Base-by-base conservation (phyloP, 2,329 filamentous ascomycete species). In the Nemania diffusa region DNA sequence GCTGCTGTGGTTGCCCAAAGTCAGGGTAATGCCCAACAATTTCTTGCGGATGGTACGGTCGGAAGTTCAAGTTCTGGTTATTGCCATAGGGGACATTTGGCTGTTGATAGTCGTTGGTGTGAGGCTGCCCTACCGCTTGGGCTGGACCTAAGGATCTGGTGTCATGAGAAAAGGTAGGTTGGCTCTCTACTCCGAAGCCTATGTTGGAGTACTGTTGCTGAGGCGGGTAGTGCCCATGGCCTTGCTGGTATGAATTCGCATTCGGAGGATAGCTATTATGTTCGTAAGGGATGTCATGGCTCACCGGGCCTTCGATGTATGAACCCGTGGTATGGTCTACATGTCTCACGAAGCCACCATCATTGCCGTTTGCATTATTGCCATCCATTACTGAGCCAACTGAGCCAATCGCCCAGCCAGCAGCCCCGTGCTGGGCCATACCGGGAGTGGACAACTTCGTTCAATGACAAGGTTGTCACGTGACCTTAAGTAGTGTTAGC, bases 391-490 rank as follows among this genome's bases (percentile, higher is more conserved):
- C 61, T 44, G 65, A 57, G 58, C 56, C 65, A 22, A 42, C 62
- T 51, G 62, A 50, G 24, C 52, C 56, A 20, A 66, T 57, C 3
- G 57, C n/a, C 65, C 65, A 70, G 65, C 60, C 65, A 44, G 62
- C 27, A 44, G 68, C 57, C 32, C 62, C 58, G 34, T 70, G 68
- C 42, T 70, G 68, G 65, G 68, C 62, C 68, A 70, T 70, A 48
- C 46, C 37, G 53, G 50, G 44, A 22, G 24, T 40, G 4, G 11
- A 44, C 46, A 27, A 63, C 51, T 15, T 48, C 32, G 55, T 51
- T 58, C 46, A 57, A 53, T 37, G 48, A 52, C 22, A 64, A 17
- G 57, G 46, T 15, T n/a, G 13, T 68, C 68, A 70, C 68, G 68
- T 70, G 69, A 70, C 42, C 60, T 69, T n/a, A 3, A 46, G 44